Conservation (phyloP, 352 stramenopile species). For the Pythium dissotocum region DNA sequence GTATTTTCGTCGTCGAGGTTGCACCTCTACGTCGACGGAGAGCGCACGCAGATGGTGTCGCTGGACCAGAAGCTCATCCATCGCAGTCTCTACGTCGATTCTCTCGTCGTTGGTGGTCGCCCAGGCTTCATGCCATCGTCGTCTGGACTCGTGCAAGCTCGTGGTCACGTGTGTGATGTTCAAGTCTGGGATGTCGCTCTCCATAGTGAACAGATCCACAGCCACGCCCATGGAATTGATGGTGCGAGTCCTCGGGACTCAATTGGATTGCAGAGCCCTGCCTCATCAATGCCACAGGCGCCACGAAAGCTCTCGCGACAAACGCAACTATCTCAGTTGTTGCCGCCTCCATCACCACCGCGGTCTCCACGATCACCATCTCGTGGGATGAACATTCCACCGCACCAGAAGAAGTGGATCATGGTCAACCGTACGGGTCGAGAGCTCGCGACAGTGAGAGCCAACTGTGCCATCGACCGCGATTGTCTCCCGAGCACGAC, state of each 20-base stretch:
- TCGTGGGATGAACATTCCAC: constrained; percentile 31
- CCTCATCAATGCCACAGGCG: constrained; percentile 17
- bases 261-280: constrained; percentile 13
- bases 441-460: constrained; percentile 43
- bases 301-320: constrained; percentile 20
- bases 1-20: constrained; percentile 44
- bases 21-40: constrained; percentile 44
- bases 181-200: constrained; percentile 63
- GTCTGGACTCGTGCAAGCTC: constrained; percentile 17
- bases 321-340: constrained; percentile 7
- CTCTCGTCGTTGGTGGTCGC: constrained; percentile 7
- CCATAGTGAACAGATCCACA: constrained; percentile 52
- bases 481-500: background rate
- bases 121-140: background rate
- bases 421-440: constrained; percentile 53
- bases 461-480: constrained; percentile 19
- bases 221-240: constrained; percentile 51
- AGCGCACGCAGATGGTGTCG: constrained; percentile 16
- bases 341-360: constrained; percentile 35
- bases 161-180: constrained; percentile 55
- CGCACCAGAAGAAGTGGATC: constrained; percentile 50
- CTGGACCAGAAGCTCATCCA: constrained; percentile 6
- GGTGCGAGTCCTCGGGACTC: constrained; percentile 20
- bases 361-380: constrained; percentile 32
- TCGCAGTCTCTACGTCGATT: constrained; percentile 18